A percentile compares a stretch with the other conserved stretches of the same genome.
phyloP scores from a whole-genome alignment of 164 flowering plant species.

The Piper betle region DNA sequence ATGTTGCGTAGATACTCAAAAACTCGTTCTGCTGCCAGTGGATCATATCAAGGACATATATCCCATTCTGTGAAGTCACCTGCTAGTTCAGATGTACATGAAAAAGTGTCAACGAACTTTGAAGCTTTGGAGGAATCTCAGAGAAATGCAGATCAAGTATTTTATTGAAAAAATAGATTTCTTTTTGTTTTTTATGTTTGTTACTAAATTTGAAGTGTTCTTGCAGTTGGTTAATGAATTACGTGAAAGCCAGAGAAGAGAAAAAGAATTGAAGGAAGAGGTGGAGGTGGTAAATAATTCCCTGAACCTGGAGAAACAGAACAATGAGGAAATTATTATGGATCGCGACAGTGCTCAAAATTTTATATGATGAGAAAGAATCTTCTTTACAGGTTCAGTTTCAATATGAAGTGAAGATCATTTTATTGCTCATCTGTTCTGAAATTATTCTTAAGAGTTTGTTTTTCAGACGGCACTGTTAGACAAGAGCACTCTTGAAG shows the following conservation, averaged over 20 bases:
- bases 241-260: conserved; percentile 49
- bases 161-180: not conserved
- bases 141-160: conserved; percentile 49
- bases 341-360: conserved; percentile 47
- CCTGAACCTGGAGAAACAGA: conserved; percentile 45
- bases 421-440: not conserved
- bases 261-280: conserved; percentile 48
- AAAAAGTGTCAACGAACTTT: conserved; percentile 65
- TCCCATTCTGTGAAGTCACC: conserved; percentile 32
- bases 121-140: conserved; percentile 73
- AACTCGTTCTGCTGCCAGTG: conserved; percentile 58
- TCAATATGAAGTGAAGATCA: not conserved
- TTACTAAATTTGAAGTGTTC: not conserved
- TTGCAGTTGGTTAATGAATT: conserved; percentile 60
- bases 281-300: conserved; percentile 46
- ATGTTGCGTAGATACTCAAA: conserved; percentile 96
- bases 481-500: conserved; percentile 55
- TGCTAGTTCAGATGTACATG: conserved; percentile 39
- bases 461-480: conserved; percentile 34
- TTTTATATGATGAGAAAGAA: conserved; percentile 55
- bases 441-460: not conserved
- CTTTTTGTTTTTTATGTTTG: not conserved
- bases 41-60: conserved; percentile 57
- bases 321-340: conserved; percentile 27
- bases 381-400: conserved; percentile 46